A percentile compares a stretch with the other conserved stretches of the same genome.
Conservation (phyloP, 495 filamentous ascomycete genomes). For the Penicillium paradoxum region DNA sequence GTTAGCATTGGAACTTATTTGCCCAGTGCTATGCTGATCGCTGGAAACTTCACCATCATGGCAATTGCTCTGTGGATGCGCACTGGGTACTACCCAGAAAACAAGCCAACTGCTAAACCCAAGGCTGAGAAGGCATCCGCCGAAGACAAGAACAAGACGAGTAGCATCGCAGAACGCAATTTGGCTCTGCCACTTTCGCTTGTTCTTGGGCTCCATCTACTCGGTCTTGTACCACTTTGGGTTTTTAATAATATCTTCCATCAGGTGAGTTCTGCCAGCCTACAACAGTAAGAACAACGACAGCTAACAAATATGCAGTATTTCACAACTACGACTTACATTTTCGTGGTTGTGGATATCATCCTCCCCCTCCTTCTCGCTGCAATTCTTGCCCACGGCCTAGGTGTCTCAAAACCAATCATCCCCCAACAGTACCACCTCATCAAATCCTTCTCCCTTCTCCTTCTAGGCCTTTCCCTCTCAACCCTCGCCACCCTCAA, state of each 20-base stretch:
- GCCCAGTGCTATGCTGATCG: conserved; percentile 93
- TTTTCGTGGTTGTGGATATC: conserved; percentile 54
- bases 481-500: conserved; percentile 93
- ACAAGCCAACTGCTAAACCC: conserved; percentile 13
- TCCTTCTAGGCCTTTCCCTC: conserved; percentile 85
- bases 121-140: conserved; percentile 20
- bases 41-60: conserved; percentile 91
- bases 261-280: conserved; percentile 47
- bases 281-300: background rate
- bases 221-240: conserved; percentile 81
- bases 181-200: conserved; percentile 74
- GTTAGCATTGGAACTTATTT: conserved; percentile 98
- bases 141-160: conserved; percentile 17
- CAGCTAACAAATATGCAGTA: conserved; percentile 37
- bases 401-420: conserved; percentile 45
- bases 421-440: conserved; percentile 65
- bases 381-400: conserved; percentile 49
- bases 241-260: conserved; percentile 72
- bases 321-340: conserved; percentile 45
- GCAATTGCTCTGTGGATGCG: conserved; percentile 88
- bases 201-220: conserved; percentile 64
- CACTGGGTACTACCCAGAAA: conserved; percentile 55
- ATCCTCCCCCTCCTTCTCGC: conserved; percentile 54
- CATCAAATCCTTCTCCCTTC: conserved; percentile 85
- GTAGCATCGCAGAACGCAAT: conserved; percentile 56